These are phyloP conservation scores for Fraxinus ornus DNA, from an alignment of 305 asterid genomes.

Conservation along the genomic window DNA sequence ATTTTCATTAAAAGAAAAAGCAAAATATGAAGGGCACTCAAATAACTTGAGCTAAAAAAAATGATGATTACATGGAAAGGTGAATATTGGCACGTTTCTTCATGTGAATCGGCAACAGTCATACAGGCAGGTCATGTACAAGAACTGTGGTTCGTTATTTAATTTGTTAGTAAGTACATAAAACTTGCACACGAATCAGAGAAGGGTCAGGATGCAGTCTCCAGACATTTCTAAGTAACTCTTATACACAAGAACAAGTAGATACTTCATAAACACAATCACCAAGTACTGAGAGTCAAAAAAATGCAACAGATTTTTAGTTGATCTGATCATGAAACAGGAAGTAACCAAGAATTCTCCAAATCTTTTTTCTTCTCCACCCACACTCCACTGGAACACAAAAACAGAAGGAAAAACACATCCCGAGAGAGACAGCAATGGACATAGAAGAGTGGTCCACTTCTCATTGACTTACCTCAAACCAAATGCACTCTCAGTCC, in stretches of 20 bases:
- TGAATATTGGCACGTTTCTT: background rate
- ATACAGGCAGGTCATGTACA: background rate
- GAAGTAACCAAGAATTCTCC: conserved; percentile 24
- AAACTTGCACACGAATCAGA: background rate
- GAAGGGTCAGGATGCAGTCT: background rate
- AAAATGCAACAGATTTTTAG: conserved; percentile 7
- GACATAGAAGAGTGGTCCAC: conserved; percentile 18
- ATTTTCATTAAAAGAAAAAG: background rate
- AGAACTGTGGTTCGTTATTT: background rate
- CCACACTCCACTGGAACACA: conserved; percentile 27
- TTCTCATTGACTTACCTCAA: conserved; percentile 44
- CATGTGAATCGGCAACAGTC: background rate
- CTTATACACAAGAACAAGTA: background rate
- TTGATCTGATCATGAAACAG: conserved; percentile 17
- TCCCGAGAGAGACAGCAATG: conserved; percentile 12
- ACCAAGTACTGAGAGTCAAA: background rate
- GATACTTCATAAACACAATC: background rate
- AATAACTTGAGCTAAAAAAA: background rate
- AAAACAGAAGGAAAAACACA: conserved; percentile 19
- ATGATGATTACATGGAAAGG: background rate
- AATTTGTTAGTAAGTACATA: background rate
- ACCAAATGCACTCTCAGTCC: conserved; percentile 40
- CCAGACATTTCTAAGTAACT: background rate
- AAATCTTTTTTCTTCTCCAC: conserved; percentile 6
- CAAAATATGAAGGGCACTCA: background rate